Conservation (phyloP, 805 yeast species). For the Saturnispora kantuleensis region DNA sequence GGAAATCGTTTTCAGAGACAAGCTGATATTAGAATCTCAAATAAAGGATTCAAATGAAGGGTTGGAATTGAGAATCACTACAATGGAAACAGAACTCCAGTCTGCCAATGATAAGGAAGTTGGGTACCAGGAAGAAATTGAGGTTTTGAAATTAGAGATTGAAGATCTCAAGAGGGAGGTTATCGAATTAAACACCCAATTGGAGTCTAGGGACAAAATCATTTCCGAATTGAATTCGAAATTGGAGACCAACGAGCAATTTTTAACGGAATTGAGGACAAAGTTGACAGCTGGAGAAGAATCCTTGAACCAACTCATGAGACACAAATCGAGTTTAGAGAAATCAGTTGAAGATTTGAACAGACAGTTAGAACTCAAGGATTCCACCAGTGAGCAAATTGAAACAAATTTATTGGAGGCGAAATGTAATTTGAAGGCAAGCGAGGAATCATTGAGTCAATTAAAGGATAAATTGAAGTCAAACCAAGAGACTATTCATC, state of each 20-base stretch:
- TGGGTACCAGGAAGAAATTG: slow-evolving; percentile 1
- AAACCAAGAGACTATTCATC: too few species aligned
- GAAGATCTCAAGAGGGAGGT: slow-evolving; percentile 5
- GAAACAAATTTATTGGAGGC: not conserved
- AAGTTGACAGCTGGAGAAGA: too few species aligned
- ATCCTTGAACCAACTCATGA: not conserved
- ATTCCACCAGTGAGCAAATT: not conserved
- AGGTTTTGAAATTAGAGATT: slow-evolving; percentile 6
- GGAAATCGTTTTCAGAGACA: not conserved
- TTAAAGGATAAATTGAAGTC: too few species aligned
- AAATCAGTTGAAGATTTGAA: not conserved
- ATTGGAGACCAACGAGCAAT: not conserved
- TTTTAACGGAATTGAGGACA: not conserved
- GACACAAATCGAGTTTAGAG: not conserved
- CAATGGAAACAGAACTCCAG: slow-evolving; percentile 1
- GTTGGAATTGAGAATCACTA: not conserved
- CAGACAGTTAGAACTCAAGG: not conserved
- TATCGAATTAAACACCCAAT: slow-evolving; percentile 1
- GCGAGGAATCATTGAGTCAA: too few species aligned
- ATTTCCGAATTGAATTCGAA: not conserved
- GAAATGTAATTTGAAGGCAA: too few species aligned
- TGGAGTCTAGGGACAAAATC: not conserved
- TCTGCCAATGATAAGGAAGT: slow-evolving; percentile 4
- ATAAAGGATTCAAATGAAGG: slow-evolving; percentile 2
- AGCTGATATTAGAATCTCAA: slow-evolving; percentile 1